Evolutionary conservation across 192 early-diverging fungal species (phyloP), one percentile per base, ranked within the genome.

Genomic region (Backusella australiensis): DNA sequence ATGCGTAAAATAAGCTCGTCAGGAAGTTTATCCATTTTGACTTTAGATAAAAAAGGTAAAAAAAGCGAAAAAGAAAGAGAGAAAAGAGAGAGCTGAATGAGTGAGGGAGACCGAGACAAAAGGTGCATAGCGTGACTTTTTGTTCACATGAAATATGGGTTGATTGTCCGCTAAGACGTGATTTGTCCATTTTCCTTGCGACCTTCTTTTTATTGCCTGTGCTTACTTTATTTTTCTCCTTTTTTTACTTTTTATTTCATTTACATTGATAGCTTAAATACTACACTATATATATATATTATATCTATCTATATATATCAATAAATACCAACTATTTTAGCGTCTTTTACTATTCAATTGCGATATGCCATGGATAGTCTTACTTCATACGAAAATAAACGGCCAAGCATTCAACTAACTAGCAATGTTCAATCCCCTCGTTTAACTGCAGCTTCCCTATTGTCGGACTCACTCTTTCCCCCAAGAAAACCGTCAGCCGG

Each of bases 381-480:
- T 3, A 63, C 12, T 63, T 63, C 56, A 63, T 63, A 63, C 23
- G 56, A 63, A 63, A 63, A 29, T 26, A 63, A 63, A 63, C 56
- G 9, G 0, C 56, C 56, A 29, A 63, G 4, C 29, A 63, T 63
- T 63, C 56, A 63, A 23, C 8, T 29, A 63, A 29, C 23, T 29
- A 32, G 9, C 23, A 63, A 63, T 29, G 23, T 63, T 63, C 56
- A 63, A 59, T 73, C 78, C 14, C 76, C 80, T 35, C 36, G 73
- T 34, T 65, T 80, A 21, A 77, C 82, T 26, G 78, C 82, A 46
- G 66, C 72, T 63, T 63, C 56, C 73, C 19, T 77, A 53, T 56
- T 77, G 19, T 70, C 75, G 36, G 75, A 77, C 34, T 56, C 75
- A 39, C 75, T 77, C 35, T 77, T 77, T 41, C 75, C 75, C 11